Evolutionary conservation across 306 rosid genomes (phyloP).

Genomic region (Crataegus laevigata): DNA sequence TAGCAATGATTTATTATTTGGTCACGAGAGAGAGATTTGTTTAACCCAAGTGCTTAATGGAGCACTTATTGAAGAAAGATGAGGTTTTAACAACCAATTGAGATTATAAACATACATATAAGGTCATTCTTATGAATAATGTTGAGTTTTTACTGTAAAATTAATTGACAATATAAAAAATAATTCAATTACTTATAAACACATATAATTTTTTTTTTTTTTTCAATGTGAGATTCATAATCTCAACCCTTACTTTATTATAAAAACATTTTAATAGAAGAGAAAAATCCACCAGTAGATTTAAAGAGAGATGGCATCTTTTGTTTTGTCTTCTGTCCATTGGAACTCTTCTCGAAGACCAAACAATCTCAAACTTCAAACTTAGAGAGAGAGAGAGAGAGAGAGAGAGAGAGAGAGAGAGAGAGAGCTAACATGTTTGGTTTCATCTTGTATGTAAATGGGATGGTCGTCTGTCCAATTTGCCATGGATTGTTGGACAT

Average conservation of each 20-base stretch:
- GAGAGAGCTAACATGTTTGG: constrained; percentile 60
- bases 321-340: constrained; percentile 24
- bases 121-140: too few relatives aligned
- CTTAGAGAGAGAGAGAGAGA: neutral
- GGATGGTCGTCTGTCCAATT: constrained; percentile 61
- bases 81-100: too few relatives aligned
- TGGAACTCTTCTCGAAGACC: constrained; percentile 22
- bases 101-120: too few relatives aligned
- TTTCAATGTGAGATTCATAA: too few relatives aligned
- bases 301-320: constrained; percentile 33
- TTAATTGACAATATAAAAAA: too few relatives aligned
- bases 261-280: constrained; percentile 12
- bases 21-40: constrained; percentile 8
- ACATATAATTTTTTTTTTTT: too few relatives aligned
- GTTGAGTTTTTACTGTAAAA: too few relatives aligned
- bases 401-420: constrained; percentile 18
- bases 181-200: too few relatives aligned
- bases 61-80: neutral
- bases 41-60: constrained; percentile 13
- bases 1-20: constrained; percentile 27
- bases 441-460: constrained; percentile 70
- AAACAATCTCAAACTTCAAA: constrained; percentile 15
- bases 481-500: constrained; percentile 65
- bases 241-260: constrained; percentile 3
- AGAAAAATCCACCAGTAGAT: constrained; percentile 11